A percentile compares a stretch with the other conserved stretches of the same genome.
Conservation (phyloP, 768 basidiomycete genomes). For the Mycena pura region DNA sequence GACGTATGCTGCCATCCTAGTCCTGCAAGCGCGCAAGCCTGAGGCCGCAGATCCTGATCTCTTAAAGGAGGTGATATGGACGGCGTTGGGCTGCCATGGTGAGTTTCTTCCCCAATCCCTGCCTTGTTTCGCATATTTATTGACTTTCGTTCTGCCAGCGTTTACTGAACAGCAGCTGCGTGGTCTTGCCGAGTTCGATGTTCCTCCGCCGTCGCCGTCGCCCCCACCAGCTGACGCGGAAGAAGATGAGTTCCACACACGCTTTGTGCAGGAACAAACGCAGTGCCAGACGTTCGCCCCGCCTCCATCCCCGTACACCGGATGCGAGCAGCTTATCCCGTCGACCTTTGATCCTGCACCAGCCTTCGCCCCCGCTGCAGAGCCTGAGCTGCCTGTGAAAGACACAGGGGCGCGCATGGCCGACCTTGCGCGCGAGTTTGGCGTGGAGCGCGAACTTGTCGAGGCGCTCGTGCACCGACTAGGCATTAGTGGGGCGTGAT, state of each 20-base stretch:
- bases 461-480: conserved; percentile 72
- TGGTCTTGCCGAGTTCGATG: conserved; percentile 26
- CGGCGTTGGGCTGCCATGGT: conserved; percentile 68
- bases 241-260: conserved; percentile 25
- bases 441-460: conserved; percentile 71
- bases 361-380: not conserved
- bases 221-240: conserved; percentile 6
- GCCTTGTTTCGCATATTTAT: not conserved
- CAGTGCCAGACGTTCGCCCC: conserved; percentile 19
- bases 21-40: conserved; percentile 59
- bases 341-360: conserved; percentile 2
- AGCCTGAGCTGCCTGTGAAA: not conserved
- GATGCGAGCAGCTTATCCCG: too few species aligned
- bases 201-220: conserved; percentile 7
- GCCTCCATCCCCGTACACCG: too few species aligned
- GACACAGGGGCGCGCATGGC: conserved; percentile 43
- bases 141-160: conserved; percentile 49
- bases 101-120: conserved; percentile 16
- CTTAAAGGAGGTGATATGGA: conserved; percentile 49
- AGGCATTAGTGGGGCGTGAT: conserved; percentile 8
- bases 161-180: conserved; percentile 66
- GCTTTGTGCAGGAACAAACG: not conserved
- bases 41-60: conserved; percentile 50
- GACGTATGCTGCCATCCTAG: conserved; percentile 59
- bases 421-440: conserved; percentile 76